Base-by-base conservation (phyloP, 1,284 basidiomycete genomes). In the Ustilago curta region DNA sequence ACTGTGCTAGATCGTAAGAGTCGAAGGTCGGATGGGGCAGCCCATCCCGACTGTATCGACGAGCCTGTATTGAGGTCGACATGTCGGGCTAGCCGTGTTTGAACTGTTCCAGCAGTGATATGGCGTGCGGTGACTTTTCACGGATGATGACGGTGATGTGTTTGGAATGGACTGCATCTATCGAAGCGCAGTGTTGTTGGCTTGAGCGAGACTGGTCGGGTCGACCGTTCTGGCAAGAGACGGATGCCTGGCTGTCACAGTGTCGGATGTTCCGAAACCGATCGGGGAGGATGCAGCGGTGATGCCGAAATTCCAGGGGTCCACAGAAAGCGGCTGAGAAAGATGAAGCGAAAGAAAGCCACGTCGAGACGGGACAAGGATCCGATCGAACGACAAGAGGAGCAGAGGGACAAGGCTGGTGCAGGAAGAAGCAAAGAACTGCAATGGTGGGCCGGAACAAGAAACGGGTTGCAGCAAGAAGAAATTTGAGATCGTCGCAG, bases 1-100 rank as follows among this genome's bases (percentile, higher is more conserved):
- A 55, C n/a, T 55, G 56, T 8, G 69, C 62, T 7, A 66, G 59
- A 40, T 66, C 62, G 42, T 71, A 71, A 1, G 62, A 58, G 1
- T 65, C 57, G 19, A 65, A 61, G 12, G 55, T 27, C 9, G 54
- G 54, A 27, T 52, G 42, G 21, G 54, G 54, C 32, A 32, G n/a
- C n/a, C 14, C 27, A 51, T 37, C 49, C 14, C 65, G 59, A 48
- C 51, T 55, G 43, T 48, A 49, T 32, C 49, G 59, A 40, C 25
- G 59, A 29, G 59, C 25, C 19, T 69, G 59, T 18, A 47, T 59
- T 14, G 66, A 58, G 32, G 59, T 54, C 50, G 59, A 62, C 59
- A 68, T 68, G 59, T 6, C 42, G 37, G 32, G 42, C 40, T 43
- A 56, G 35, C 52, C 29, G 29, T 32, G 25, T 19, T 2, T 19